Conservation (phyloP, 768 basidiomycete genomes). For the Mrakia blollopis region DNA sequence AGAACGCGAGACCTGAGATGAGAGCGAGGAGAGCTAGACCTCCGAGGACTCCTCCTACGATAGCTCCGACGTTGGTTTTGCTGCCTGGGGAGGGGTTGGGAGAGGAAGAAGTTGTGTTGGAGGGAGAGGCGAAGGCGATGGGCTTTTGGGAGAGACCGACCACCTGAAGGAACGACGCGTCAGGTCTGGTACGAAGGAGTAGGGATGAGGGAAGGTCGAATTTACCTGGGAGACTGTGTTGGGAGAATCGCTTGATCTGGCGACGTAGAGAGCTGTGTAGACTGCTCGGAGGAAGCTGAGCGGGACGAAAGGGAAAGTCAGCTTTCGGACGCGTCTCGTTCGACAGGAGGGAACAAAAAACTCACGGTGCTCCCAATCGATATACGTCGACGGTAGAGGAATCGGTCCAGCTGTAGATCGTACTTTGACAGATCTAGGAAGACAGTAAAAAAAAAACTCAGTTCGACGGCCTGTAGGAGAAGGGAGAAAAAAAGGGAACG, state of each 20-base stretch:
- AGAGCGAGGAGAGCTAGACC: background rate
- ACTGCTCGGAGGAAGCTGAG: background rate
- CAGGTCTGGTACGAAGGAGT: too few relatives aligned
- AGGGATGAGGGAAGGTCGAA: too few relatives aligned
- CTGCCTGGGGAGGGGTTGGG: background rate
- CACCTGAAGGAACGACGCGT: too few relatives aligned
- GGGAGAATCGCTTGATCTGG: background rate
- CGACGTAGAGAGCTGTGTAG: background rate
- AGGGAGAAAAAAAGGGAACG: background rate
- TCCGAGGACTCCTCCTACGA: background rate
- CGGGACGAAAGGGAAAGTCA: background rate
- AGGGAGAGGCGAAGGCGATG: background rate
- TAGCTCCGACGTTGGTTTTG: background rate
- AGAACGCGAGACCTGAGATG: background rate
- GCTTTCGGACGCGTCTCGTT: background rate
- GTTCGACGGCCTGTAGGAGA: background rate
- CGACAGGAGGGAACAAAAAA: too few relatives aligned
- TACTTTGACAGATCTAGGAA: background rate
- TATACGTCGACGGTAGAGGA: background rate
- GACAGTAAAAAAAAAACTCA: background rate
- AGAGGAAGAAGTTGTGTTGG: background rate
- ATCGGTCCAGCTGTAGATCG: background rate
- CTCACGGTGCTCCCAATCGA: background rate
- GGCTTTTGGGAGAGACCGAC: background rate
- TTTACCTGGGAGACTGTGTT: too few relatives aligned